phyloP scores from a whole-genome alignment of 1,139 yeast genomes.

The Saccharomyces hybrid region DNA sequence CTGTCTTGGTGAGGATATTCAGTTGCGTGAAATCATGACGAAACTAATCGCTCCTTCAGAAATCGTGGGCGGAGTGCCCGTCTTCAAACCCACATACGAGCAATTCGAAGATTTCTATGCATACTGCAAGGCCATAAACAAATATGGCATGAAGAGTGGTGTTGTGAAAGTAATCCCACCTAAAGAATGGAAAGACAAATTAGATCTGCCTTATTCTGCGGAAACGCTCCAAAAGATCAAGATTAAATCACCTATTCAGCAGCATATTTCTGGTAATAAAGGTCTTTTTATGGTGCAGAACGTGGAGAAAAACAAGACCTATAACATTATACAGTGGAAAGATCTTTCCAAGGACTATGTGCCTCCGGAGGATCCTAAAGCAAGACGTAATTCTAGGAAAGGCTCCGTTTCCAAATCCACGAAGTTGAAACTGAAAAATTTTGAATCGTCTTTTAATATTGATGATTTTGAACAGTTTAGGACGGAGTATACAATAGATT shows the following conservation, averaged over 20 bases:
- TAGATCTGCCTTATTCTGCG: slow-evolving; percentile 16
- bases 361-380: slow-evolving; percentile 34
- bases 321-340: slow-evolving; percentile 66
- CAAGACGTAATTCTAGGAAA: slow-evolving; percentile 3
- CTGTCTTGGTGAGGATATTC: background rate
- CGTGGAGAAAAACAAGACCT: slow-evolving; percentile 59
- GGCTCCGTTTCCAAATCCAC: slow-evolving; percentile 14
- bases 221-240: slow-evolving; percentile 28
- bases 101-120: slow-evolving; percentile 61
- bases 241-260: slow-evolving; percentile 68
- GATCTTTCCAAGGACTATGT: slow-evolving; percentile 47
- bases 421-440: slow-evolving; percentile 17
- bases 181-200: slow-evolving; percentile 47
- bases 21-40: background rate
- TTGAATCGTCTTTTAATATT: slow-evolving; percentile 20
- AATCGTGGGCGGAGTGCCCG: slow-evolving; percentile 47
- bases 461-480: slow-evolving; percentile 41
- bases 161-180: slow-evolving; percentile 80
- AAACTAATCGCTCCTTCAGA: background rate
- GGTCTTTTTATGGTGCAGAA: slow-evolving; percentile 69
- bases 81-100: slow-evolving; percentile 50
- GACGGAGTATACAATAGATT: slow-evolving; percentile 33
- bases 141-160: slow-evolving; percentile 72
- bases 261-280: slow-evolving; percentile 57
- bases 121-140: slow-evolving; percentile 57